phyloP scores from a whole-genome alignment of 371 early-diverging fungal species.

The Mortierella sp. region DNA sequence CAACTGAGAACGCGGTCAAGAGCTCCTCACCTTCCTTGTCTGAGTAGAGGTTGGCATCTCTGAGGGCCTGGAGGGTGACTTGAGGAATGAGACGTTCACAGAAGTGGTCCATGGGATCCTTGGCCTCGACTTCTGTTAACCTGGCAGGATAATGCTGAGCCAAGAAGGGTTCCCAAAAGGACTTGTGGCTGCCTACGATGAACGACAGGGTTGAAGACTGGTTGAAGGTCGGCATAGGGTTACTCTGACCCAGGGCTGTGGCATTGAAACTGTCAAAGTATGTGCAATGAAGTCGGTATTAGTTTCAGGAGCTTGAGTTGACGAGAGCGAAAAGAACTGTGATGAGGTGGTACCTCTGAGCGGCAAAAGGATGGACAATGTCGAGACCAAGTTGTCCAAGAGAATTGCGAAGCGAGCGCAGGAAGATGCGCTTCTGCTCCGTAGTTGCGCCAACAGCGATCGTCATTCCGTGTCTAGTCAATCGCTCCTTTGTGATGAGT shows the following conservation, averaged over 20 bases:
- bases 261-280: conserved; percentile 34
- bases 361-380: conserved; percentile 53
- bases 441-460: conserved; percentile 15
- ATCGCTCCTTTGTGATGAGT: no score
- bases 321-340: neutral
- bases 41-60: conserved; percentile 36
- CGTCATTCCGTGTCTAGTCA: neutral
- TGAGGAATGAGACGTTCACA: conserved; percentile 47
- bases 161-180: conserved; percentile 49
- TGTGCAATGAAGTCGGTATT: neutral
- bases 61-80: conserved; percentile 44
- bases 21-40: conserved; percentile 21
- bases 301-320: neutral
- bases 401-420: conserved; percentile 34
- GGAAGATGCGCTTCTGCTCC: conserved; percentile 45
- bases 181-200: conserved; percentile 37
- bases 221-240: conserved; percentile 46
- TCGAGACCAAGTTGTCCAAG: conserved; percentile 36
- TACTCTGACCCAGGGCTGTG: conserved; percentile 31
- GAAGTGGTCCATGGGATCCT: conserved; percentile 51
- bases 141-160: conserved; percentile 40
- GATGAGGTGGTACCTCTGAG: conserved; percentile 31
- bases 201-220: conserved; percentile 49
- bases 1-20: conserved; percentile 43
- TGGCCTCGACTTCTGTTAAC: conserved; percentile 31